Evolutionary conservation across 2,329 filamentous ascomycete genomes (phyloP).

Genomic region (Golovinomyces cichoracearum): DNA sequence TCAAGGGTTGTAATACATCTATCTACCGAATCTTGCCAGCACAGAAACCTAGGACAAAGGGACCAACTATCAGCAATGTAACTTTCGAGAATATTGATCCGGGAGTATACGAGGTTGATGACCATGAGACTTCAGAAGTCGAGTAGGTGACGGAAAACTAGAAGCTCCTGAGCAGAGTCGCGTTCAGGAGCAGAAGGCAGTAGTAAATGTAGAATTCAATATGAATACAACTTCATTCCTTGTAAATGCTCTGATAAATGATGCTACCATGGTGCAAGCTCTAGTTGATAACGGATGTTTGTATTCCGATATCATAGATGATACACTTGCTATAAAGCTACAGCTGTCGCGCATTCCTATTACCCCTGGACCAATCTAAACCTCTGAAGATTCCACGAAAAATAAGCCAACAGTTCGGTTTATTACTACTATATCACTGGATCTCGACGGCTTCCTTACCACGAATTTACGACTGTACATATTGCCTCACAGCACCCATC

Average conservation of each 20-base stretch:
- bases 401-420: not conserved
- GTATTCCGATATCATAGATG: not conserved
- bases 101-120: not conserved
- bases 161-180: not conserved
- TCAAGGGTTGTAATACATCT: not conserved
- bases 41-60: not conserved
- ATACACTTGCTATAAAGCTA: not conserved
- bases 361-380: not conserved
- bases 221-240: slow-evolving; percentile 1
- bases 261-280: not conserved
- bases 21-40: not conserved
- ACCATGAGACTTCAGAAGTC: not conserved
- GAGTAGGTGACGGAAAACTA: not conserved
- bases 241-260: not conserved
- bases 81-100: not conserved
- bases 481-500: not conserved
- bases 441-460: not conserved
- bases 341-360: not conserved
- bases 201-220: not conserved
- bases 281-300: slow-evolving; percentile 1
- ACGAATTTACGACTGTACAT: not conserved
- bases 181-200: not conserved
- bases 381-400: not conserved
- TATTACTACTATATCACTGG: not conserved
- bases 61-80: not conserved